phyloP scores from a whole-genome alignment of 2,329 filamentous ascomycete species.

The Stachybotrys chartarum region DNA sequence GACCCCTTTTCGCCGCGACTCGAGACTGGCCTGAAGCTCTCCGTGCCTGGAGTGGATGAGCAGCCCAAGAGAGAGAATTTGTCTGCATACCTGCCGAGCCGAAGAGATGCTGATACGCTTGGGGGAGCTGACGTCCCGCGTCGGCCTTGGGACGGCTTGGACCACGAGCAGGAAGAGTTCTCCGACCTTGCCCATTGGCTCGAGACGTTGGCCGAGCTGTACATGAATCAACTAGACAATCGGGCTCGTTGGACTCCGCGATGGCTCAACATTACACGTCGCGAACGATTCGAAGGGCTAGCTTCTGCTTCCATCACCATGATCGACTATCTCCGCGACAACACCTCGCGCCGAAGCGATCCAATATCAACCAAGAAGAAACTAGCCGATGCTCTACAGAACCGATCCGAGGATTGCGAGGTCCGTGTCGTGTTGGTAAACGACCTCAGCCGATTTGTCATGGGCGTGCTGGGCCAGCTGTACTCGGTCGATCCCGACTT shows the following conservation, averaged over 20 bases:
- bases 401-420: conserved; percentile 6
- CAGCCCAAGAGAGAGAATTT: conserved; percentile 1
- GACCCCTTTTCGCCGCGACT: not conserved
- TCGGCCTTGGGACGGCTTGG: not conserved
- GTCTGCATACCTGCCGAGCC: conserved; percentile 7
- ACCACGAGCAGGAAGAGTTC: conserved; percentile 11
- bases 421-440: conserved; percentile 16
- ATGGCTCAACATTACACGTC: conserved; percentile 16
- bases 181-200: conserved; percentile 18
- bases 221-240: conserved; percentile 20
- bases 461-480: conserved; percentile 18
- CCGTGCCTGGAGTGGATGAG: not conserved
- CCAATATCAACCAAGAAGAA: conserved; percentile 5
- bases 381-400: conserved; percentile 9
- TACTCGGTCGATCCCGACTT: conserved; percentile 19
- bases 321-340: conserved; percentile 12
- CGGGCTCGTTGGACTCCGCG: conserved; percentile 16
- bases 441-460: conserved; percentile 21
- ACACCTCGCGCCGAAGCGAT: conserved; percentile 4
- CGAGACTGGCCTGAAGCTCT: not conserved
- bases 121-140: not conserved
- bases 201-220: conserved; percentile 19
- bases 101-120: conserved; percentile 10
- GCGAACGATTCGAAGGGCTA: conserved; percentile 14
- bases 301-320: conserved; percentile 9